Percentiles rank a stretch among this genome's conserved stretches.
phyloP scores from a whole-genome alignment of 2,329 filamentous ascomycete genomes.

The Aureobasidium sp. region DNA sequence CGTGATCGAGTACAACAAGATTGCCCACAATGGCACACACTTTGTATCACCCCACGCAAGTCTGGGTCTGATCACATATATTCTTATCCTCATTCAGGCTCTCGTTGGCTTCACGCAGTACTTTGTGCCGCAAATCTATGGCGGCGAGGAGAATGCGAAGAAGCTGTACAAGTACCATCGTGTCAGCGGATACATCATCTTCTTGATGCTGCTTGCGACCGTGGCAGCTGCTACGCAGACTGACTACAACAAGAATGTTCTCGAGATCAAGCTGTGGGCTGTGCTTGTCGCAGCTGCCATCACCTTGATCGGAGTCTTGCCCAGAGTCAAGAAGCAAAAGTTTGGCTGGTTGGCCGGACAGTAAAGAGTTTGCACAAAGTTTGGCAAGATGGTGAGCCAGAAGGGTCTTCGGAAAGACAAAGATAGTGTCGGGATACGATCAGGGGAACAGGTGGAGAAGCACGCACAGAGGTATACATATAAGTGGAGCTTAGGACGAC shows the following conservation, averaged over 20 bases:
- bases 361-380: not conserved
- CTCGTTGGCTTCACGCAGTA: constrained; percentile 77
- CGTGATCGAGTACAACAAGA: constrained; percentile 80
- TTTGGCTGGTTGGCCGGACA: constrained; percentile 44
- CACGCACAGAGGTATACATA: not conserved
- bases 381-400: not conserved
- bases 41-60: constrained; percentile 77
- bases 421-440: constrained; percentile 4
- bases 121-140: constrained; percentile 66
- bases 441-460: constrained; percentile 12
- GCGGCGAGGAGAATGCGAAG: constrained; percentile 72
- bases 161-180: constrained; percentile 86
- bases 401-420: not conserved
- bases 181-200: constrained; percentile 63
- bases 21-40: constrained; percentile 57
- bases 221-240: constrained; percentile 71
- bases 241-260: constrained; percentile 59
- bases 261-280: constrained; percentile 71
- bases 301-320: constrained; percentile 63
- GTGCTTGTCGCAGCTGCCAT: constrained; percentile 60
- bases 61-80: constrained; percentile 69
- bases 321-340: constrained; percentile 77
- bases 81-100: constrained; percentile 64
- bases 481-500: not conserved
- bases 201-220: constrained; percentile 65